Evolutionary conservation across 345 rosid species (phyloP).

Genomic region (Citrus australasica): DNA sequence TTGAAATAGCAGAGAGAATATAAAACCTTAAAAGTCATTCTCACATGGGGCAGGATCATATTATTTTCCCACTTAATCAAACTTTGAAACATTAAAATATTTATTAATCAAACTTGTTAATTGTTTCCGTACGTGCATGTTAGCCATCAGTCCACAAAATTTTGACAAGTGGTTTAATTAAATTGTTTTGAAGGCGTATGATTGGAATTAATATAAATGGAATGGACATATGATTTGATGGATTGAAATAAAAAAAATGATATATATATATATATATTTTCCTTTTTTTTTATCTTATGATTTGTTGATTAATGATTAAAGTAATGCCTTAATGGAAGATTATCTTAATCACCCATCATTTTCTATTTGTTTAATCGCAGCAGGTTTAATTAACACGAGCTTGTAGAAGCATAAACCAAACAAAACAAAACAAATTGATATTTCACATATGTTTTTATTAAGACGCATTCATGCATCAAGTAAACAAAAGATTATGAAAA

Average conservation of each 20-base stretch:
- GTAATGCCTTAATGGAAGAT: background rate
- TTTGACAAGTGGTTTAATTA: background rate
- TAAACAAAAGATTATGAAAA: background rate
- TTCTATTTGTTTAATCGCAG: background rate
- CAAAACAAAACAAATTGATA: background rate
- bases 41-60: background rate
- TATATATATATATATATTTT: too few species aligned
- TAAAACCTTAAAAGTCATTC: background rate
- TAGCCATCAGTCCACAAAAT: background rate
- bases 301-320: background rate
- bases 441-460: too few species aligned
- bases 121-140: background rate
- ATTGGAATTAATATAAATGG: background rate
- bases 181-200: background rate
- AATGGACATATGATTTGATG: background rate
- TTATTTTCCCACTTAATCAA: background rate
- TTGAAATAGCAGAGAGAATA: background rate
- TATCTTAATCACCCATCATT: background rate
- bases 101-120: background rate
- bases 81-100: background rate
- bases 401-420: background rate
- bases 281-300: background rate
- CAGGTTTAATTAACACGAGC: background rate
- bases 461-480: background rate
- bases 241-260: background rate